phyloP scores from a whole-genome alignment of 2,329 filamentous ascomycete species.

The Escovopsis sp. region DNA sequence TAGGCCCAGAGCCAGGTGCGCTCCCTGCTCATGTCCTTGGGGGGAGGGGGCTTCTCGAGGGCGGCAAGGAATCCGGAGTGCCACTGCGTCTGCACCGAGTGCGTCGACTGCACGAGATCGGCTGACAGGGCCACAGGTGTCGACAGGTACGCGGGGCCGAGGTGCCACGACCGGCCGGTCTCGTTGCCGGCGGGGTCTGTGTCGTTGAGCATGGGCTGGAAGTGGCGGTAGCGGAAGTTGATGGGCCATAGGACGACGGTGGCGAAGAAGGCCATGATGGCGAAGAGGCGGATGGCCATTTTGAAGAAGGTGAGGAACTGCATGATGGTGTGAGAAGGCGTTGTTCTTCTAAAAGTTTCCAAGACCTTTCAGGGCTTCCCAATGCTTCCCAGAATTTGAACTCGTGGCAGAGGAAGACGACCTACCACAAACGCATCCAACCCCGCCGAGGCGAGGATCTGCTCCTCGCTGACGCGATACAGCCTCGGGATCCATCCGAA shows the following conservation, averaged over 20 bases:
- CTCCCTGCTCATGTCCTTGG: constrained; percentile 20
- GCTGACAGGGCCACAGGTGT: too few species aligned
- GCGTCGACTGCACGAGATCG: constrained; percentile 1
- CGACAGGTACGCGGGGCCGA: too few species aligned
- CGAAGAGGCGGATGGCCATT: constrained; percentile 76
- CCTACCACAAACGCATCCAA: constrained; percentile 83
- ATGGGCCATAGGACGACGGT: constrained; percentile 71
- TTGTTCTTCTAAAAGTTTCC: too few species aligned
- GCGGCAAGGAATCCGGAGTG: constrained; percentile 9
- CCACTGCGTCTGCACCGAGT: constrained; percentile 3
- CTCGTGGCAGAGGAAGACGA: too few species aligned
- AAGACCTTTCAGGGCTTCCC: too few species aligned
- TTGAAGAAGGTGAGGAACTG: constrained; percentile 87
- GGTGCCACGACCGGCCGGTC: too few species aligned
- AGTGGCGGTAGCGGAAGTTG: constrained; percentile 46
- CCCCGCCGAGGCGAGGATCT: constrained; percentile 78
- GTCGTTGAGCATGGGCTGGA: constrained; percentile 1
- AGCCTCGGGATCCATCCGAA: constrained; percentile 88
- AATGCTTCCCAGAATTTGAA: too few species aligned
- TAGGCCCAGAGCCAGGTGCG: constrained; percentile 72
- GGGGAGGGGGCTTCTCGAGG: constrained; percentile 16
- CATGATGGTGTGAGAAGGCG: too few species aligned
- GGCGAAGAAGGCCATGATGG: constrained; percentile 67
- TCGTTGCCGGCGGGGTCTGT: neutral
- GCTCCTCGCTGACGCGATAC: constrained; percentile 72